Conservation (phyloP, 148 eudicot genomes). For the Arctostaphylos glauca region DNA sequence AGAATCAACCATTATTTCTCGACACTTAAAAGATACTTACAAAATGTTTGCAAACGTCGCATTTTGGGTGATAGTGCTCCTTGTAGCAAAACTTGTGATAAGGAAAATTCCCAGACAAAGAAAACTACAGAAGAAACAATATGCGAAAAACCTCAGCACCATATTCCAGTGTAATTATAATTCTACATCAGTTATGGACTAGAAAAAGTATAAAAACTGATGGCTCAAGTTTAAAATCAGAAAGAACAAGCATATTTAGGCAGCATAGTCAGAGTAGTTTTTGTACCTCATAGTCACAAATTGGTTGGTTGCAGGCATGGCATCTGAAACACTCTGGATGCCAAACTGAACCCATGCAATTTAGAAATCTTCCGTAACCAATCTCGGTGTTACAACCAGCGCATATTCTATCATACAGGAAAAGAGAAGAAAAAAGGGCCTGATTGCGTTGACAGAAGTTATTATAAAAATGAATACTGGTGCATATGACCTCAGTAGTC, state of each 20-base stretch:
- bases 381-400: constrained; percentile 78
- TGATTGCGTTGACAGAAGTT: neutral
- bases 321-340: constrained; percentile 88
- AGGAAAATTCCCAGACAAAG: constrained; percentile 69
- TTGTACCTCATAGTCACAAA: constrained; percentile 69
- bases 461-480: neutral
- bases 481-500: neutral
- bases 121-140: constrained; percentile 44
- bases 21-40: constrained; percentile 41
- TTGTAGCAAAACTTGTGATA: constrained; percentile 83
- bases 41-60: constrained; percentile 76
- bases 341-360: constrained; percentile 85
- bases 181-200: neutral
- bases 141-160: constrained; percentile 6
- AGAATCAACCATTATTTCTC: constrained; percentile 7
- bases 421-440: neutral
- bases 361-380: constrained; percentile 71
- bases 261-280: neutral
- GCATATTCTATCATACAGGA: constrained; percentile 47
- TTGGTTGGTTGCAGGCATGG: constrained; percentile 66
- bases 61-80: constrained; percentile 81
- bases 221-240: neutral
- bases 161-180: neutral
- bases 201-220: neutral
- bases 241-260: constrained; percentile 5